These are phyloP conservation scores for Hirsutella thompsonii DNA, from an alignment of 2,329 filamentous ascomycete genomes.

Conservation along the genomic window DNA sequence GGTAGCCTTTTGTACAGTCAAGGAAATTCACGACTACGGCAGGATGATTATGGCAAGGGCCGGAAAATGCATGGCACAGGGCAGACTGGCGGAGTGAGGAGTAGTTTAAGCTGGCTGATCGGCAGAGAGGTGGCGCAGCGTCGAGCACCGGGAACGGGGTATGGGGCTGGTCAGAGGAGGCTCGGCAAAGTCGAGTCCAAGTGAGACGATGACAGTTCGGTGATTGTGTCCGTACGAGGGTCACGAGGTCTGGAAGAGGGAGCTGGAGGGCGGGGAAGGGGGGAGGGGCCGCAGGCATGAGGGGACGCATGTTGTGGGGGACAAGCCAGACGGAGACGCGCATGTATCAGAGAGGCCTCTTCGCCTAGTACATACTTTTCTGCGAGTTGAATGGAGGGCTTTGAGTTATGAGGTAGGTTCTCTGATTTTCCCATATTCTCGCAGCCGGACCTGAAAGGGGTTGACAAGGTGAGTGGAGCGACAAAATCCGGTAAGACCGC, in stretches of 20 bases:
- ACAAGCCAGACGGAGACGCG: background rate
- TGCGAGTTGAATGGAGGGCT: no score
- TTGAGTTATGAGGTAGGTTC: no score
- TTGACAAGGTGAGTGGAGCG: no score
- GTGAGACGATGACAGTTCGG: conserved; percentile 2
- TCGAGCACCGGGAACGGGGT: background rate
- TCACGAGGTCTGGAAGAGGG: conserved; percentile 4
- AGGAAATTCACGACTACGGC: conserved; percentile 1
- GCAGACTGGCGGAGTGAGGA: background rate
- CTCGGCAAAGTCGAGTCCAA: conserved; percentile 1
- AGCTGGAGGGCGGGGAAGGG: conserved; percentile 1
- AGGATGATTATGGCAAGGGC: conserved; percentile 1
- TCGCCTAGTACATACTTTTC: no score
- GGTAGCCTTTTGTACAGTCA: conserved; percentile 1
- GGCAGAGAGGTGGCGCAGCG: background rate
- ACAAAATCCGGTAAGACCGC: no score
- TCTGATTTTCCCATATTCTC: no score
- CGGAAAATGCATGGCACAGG: background rate
- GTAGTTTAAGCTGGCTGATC: background rate
- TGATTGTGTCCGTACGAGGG: background rate
- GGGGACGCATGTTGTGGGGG: conserved; percentile 1
- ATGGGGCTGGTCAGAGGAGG: conserved; percentile 2
- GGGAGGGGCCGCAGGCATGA: no score
- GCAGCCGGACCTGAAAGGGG: no score
- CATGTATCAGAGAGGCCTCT: no score